A percentile compares a stretch with the other conserved stretches of the same genome.
Conservation (phyloP, 2,329 filamentous ascomycete genomes). For the Xylaria polymorpha region DNA sequence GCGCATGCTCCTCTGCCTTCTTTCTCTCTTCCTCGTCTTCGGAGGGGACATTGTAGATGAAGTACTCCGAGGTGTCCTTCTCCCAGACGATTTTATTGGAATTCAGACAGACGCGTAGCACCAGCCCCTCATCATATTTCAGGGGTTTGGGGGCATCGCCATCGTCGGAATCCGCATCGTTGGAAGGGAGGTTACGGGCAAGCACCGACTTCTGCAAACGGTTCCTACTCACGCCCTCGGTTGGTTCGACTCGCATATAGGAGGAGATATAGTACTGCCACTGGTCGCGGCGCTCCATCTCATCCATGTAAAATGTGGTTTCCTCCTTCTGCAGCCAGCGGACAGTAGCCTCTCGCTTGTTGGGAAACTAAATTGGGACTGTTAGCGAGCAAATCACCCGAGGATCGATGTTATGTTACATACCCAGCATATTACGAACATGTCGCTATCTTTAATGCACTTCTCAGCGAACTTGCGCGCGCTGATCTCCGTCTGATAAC, state of each 20-base stretch:
- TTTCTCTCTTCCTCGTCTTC: slow-evolving; percentile 73
- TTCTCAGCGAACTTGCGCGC: slow-evolving; percentile 94
- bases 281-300: slow-evolving; percentile 82
- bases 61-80: slow-evolving; percentile 76
- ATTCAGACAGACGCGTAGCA: slow-evolving; percentile 79
- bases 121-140: slow-evolving; percentile 73
- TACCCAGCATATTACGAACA: slow-evolving; percentile 92
- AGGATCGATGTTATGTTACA: slow-evolving; percentile 55
- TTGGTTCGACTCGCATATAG: slow-evolving; percentile 88
- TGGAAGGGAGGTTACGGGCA: slow-evolving; percentile 74
- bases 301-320: slow-evolving; percentile 86
- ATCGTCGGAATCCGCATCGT: slow-evolving; percentile 72
- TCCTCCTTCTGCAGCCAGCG: slow-evolving; percentile 77
- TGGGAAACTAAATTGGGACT: slow-evolving; percentile 67
- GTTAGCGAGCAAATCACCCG: slow-evolving; percentile 49
- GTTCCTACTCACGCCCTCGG: slow-evolving; percentile 77
- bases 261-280: slow-evolving; percentile 98
- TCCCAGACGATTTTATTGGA: slow-evolving; percentile 84
- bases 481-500: slow-evolving; percentile 88
- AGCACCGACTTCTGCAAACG: slow-evolving; percentile 76
- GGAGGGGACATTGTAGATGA: slow-evolving; percentile 75
- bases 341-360: slow-evolving; percentile 74
- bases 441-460: slow-evolving; percentile 89
- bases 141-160: slow-evolving; percentile 70
- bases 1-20: slow-evolving; percentile 70